These are phyloP conservation scores for Allodekkera sacchari DNA, from an alignment of 805 yeast species.

Conservation along the genomic window DNA sequence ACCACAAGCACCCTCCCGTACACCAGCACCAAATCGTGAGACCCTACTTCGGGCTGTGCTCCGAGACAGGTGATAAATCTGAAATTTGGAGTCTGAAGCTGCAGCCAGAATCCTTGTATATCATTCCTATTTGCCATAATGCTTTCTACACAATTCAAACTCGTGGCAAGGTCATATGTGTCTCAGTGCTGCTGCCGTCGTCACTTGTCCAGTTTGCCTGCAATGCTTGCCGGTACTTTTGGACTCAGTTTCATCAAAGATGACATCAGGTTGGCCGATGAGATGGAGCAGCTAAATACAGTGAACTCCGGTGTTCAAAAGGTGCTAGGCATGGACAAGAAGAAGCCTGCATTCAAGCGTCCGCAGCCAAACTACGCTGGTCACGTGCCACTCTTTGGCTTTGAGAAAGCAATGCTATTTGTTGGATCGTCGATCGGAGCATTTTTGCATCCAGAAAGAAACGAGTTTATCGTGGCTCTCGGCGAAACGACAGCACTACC, in stretches of 20 bases:
- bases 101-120: too few relatives aligned
- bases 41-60: too few relatives aligned
- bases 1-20: too few relatives aligned
- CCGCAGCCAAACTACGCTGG: constrained; percentile 52
- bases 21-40: too few relatives aligned
- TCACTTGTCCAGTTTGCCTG: too few relatives aligned
- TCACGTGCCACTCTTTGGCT: constrained; percentile 62
- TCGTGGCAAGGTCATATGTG: too few relatives aligned
- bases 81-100: too few relatives aligned
- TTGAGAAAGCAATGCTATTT: constrained; percentile 60
- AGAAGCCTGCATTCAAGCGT: constrained; percentile 28
- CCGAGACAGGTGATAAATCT: too few relatives aligned
- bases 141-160: too few relatives aligned
- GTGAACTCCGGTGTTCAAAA: constrained; percentile 17
- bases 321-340: constrained; percentile 14
- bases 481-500: constrained; percentile 89
- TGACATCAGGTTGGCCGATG: constrained; percentile 43
- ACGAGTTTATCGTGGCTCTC: constrained; percentile 66
- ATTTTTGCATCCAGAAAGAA: constrained; percentile 64
- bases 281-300: constrained; percentile 45
- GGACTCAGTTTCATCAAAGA: constrained; percentile 1
- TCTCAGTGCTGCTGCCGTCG: too few relatives aligned
- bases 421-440: constrained; percentile 74
- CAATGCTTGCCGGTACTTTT: too few relatives aligned
- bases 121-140: too few relatives aligned